Base-by-base conservation (phyloP, 1,284 basidiomycete genomes). In the Tremellales sp. region DNA sequence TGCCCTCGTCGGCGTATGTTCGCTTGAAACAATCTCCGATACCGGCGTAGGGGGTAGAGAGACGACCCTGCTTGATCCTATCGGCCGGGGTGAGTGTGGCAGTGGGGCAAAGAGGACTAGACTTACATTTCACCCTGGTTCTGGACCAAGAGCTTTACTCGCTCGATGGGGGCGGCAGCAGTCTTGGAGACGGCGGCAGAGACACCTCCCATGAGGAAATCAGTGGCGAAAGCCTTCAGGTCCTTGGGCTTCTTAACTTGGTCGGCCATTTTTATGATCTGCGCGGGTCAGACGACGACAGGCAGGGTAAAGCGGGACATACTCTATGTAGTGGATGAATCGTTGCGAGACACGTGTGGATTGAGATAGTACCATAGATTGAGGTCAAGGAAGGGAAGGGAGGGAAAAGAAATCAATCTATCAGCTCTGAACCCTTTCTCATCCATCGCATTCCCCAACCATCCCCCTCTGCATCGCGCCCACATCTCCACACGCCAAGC, bases 151-250 rank as follows among this genome's bases (percentile, higher is more conserved):
- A 97, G 84, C 84, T 79, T 97, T 78, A 97, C 93, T 74, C 93
- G 91, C 83, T 97, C 93, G 71, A 97, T 97, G 78, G 94, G 93
- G 56, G 93, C 93, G 66, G 93, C 93, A 62, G 86, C 87, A 57
- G 93, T 97, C 83, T 97, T 97, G 50, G 93, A 86, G 74, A 97
- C 89, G 62, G 93, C 92, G 54, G 71, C 71, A 39, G 71, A 71
- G 42, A 73, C 71, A 71, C 71, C 71, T 56, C 71, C 71, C 71
- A 73, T 73, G 53, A 73, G 60, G 68, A 73, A 73, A 56, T 73
- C 70, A 58, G 65, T 71, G 54, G 63, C 51, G 66, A 73, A 73
- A 46, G 71, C 65, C 65, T 70, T 68, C 55, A 62, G 58, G 57
- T 73, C 71, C 63, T 73, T 73, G 51, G 70, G 70, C 65, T 73